Evolutionary conservation across 768 basidiomycete genomes (phyloP).

Genomic region (Fistulinella prunicolor): DNA sequence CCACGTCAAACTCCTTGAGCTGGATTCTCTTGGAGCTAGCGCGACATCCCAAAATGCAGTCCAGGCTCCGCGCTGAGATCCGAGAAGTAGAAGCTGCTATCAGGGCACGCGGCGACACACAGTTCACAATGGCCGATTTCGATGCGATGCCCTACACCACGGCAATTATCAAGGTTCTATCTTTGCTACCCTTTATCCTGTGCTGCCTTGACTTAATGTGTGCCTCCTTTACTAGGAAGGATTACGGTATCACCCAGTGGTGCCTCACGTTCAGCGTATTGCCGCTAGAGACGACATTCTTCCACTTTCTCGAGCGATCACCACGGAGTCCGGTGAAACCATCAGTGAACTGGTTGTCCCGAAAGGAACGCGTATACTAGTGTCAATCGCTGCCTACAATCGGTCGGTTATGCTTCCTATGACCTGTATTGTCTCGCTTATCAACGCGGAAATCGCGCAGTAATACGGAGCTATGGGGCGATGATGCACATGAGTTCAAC

Average conservation of each 20-base stretch:
- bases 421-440: not conserved
- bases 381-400: slow-evolving; percentile 55
- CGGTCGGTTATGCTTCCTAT: slow-evolving; percentile 32
- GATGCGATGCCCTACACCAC: slow-evolving; percentile 50
- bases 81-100: slow-evolving; percentile 8
- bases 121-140: slow-evolving; percentile 38
- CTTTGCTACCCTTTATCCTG: slow-evolving; percentile 12
- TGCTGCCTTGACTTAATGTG: slow-evolving; percentile 15
- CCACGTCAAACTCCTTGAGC: slow-evolving; percentile 53
- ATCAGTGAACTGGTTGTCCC: slow-evolving; percentile 46
- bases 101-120: slow-evolving; percentile 9
- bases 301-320: slow-evolving; percentile 56
- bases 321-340: slow-evolving; percentile 42
- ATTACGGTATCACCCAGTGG: slow-evolving; percentile 47
- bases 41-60: slow-evolving; percentile 54
- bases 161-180: slow-evolving; percentile 31
- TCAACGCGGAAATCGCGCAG: slow-evolving; percentile 7
- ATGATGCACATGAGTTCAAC: slow-evolving; percentile 32
- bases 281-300: slow-evolving; percentile 53
- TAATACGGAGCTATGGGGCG: slow-evolving; percentile 30
- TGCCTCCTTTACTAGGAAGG: slow-evolving; percentile 36
- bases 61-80: slow-evolving; percentile 47
- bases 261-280: slow-evolving; percentile 50
- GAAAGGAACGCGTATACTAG: slow-evolving; percentile 48
- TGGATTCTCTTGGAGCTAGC: slow-evolving; percentile 68